A percentile compares a stretch with the other conserved stretches of the same genome.
Conservation (phyloP, 257 asterid species). For the Nicotiana tabacum region DNA sequence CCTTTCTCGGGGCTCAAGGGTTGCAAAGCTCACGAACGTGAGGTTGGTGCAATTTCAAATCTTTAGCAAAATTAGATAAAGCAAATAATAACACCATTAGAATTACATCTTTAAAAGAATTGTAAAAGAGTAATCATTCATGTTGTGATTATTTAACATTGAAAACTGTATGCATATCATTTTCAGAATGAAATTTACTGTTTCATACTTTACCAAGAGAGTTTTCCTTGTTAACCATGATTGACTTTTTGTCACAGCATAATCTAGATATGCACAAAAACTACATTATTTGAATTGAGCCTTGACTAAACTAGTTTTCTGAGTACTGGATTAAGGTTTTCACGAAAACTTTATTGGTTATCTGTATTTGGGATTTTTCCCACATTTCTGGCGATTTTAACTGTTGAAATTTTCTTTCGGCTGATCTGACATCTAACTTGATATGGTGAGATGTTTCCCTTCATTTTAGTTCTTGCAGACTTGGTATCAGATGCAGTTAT, state of each 20-base stretch:
- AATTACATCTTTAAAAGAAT: not conserved
- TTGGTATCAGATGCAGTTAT: conserved; percentile 66
- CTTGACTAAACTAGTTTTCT: not conserved
- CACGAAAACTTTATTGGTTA: not conserved
- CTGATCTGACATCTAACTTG: not conserved
- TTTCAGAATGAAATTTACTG: not conserved
- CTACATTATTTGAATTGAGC: not conserved
- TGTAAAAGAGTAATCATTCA: not conserved
- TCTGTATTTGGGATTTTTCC: not conserved
- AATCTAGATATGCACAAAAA: not conserved
- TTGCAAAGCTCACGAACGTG: not conserved
- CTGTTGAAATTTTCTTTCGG: not conserved
- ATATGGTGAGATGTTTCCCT: not conserved
- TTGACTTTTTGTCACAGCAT: not conserved
- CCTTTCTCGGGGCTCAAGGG: not conserved
- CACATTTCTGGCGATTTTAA: not conserved
- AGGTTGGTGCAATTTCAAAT: not conserved
- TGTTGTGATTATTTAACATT: not conserved
- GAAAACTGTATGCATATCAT: not conserved
- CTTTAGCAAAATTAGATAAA: not conserved
- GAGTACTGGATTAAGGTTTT: not conserved
- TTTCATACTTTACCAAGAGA: not conserved
- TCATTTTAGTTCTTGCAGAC: not conserved
- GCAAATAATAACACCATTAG: not conserved
- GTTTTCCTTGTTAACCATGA: not conserved